Evolutionary conservation across 129 eudicot species (phyloP).

Genomic region (Gnaphalium uliginosum): DNA sequence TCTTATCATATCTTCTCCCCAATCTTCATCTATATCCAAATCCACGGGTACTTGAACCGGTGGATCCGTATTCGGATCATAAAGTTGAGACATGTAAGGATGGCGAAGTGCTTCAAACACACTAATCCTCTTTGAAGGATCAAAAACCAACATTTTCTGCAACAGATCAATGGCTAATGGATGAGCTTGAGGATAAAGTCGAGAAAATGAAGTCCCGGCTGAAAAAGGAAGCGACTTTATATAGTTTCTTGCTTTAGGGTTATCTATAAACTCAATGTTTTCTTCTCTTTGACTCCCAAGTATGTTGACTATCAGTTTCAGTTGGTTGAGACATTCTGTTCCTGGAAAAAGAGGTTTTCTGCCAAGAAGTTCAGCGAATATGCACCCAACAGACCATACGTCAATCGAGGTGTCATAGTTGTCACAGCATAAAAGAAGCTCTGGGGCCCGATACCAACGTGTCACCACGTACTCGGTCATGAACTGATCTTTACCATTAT

Average conservation of each 20-base stretch:
- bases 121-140: constrained; percentile 73
- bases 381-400: constrained; percentile 91
- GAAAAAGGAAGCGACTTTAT: constrained; percentile 71
- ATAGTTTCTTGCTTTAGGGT: constrained; percentile 73
- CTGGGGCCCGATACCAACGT: constrained; percentile 85
- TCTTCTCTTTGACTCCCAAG: constrained; percentile 69
- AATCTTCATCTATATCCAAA: constrained; percentile 80
- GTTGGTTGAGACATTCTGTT: constrained; percentile 78
- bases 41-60: constrained; percentile 76
- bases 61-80: constrained; percentile 69
- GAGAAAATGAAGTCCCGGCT: constrained; percentile 56
- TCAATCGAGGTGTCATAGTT: constrained; percentile 77
- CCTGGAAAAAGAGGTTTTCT: constrained; percentile 80
- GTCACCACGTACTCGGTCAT: constrained; percentile 80
- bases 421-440: constrained; percentile 80
- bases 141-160: constrained; percentile 77
- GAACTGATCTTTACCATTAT: constrained; percentile 63
- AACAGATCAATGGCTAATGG: constrained; percentile 68
- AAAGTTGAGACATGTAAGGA: constrained; percentile 78
- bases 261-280: constrained; percentile 68
- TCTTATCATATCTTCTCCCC: constrained; percentile 79
- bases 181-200: constrained; percentile 64
- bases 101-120: constrained; percentile 75
- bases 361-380: constrained; percentile 82
- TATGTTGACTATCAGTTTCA: constrained; percentile 66